Base-by-base conservation (phyloP, 1,284 basidiomycete species). In the Apiotrichum porosum region DNA sequence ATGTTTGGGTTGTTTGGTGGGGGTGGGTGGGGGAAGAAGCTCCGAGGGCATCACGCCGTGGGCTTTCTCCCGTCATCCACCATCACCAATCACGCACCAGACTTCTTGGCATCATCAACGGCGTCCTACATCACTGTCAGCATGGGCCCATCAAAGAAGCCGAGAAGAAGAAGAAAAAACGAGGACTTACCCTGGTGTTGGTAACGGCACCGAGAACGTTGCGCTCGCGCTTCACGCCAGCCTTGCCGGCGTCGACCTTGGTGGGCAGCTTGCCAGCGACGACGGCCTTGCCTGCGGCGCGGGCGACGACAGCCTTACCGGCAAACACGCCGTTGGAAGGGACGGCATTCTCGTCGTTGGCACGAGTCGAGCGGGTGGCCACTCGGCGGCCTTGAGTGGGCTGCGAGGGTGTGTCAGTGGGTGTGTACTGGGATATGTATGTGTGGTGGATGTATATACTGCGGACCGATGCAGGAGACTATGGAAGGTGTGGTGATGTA, bases 271-370 rank as follows among this genome's bases (percentile, higher is more conserved):
- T 6, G 26, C 8, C 26, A 28, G 26, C 26, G 26, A 28, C 26
- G 26, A 28, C 26, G 26, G 12, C 26, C 47, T 49, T 53, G 32
- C 13, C 43, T 13, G 45, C 38, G 28, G 46, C 39, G 40, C 32
- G 44, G 15, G 42, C 41, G 23, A 34, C n/a, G 6, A 13, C 21
- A 17, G 56, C 46, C 43, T 62, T 63, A 44, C 60, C 68, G 56
- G 47, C 51, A 13, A 60, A 17, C 35, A 49, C 42, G 18, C 58
- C 43, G 38, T 60, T 58, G 28, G 59, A 45, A 9, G 69, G 68
- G 34, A 62, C 51, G 28, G 66, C 66, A 47, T 72, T 72, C 54
- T 72, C 70, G 51, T 72, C 70, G 47, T 60, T 71, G 9, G 46
- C 40, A 15, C 59, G 53, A 21, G 59, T 31, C 9, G 52, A 50